phyloP scores from a whole-genome alignment of 2,329 filamentous ascomycete genomes.

The Xylaria sp. region DNA sequence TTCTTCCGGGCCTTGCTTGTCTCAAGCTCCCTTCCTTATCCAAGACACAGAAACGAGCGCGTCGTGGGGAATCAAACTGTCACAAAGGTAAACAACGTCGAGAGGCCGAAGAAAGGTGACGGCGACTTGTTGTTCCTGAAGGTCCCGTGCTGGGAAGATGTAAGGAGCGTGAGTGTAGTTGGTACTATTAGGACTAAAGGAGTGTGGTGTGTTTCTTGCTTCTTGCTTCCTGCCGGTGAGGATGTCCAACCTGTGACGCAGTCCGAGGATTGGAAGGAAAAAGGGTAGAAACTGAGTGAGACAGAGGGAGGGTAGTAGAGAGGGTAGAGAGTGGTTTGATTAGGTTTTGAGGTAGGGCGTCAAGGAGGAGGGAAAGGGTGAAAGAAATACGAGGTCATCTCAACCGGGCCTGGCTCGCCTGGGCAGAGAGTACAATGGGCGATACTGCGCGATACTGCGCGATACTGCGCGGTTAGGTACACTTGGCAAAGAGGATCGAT shows the following conservation, averaged over 20 bases:
- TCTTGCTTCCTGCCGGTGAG: conserved; percentile 36
- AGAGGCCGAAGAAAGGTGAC: conserved; percentile 30
- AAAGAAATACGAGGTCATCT: conserved; percentile 39
- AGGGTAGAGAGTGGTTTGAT: neutral
- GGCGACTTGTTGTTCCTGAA: conserved; percentile 21
- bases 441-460: too few species aligned
- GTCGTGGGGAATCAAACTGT: conserved; percentile 14
- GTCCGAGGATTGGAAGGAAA: conserved; percentile 23
- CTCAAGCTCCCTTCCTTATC: conserved; percentile 14
- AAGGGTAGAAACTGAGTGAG: conserved; percentile 31
- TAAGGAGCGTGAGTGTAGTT: conserved; percentile 44
- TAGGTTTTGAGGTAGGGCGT: conserved; percentile 25
- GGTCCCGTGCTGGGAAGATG: conserved; percentile 5
- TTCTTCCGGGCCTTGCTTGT: conserved; percentile 18
- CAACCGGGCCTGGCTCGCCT: conserved; percentile 26
- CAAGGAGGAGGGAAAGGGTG: conserved; percentile 33
- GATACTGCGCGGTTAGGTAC: neutral
- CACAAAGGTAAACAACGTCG: conserved; percentile 19
- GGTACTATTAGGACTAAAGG: conserved; percentile 37
- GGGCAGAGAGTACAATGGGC: conserved; percentile 5
- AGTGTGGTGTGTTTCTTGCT: conserved; percentile 33
- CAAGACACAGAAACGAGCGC: conserved; percentile 20
- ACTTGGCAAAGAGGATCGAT: neutral
- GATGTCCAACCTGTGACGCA: conserved; percentile 36
- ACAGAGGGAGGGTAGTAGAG: conserved; percentile 21